phyloP scores from a whole-genome alignment of 305 asterid genomes.

The Vinca major region DNA sequence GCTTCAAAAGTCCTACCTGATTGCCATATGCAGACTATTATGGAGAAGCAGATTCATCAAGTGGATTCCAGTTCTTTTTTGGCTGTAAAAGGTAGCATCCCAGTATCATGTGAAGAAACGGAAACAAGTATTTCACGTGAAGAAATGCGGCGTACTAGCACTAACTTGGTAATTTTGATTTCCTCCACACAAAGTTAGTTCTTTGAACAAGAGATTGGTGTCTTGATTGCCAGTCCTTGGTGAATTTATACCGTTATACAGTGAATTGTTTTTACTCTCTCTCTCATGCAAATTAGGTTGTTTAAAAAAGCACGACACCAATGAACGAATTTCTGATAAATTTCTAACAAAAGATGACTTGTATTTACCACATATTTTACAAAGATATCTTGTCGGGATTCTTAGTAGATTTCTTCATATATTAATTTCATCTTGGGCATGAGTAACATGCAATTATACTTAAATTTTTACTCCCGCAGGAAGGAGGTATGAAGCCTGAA shows the following conservation, averaged over 20 bases:
- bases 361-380: not conserved
- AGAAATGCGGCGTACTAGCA: constrained; percentile 17
- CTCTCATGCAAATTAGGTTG: no score
- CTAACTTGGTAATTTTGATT: constrained; percentile 41
- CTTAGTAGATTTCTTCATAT: not conserved
- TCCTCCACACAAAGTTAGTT: constrained; percentile 12
- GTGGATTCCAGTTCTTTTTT: constrained; percentile 27
- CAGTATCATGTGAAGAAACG: constrained; percentile 30
- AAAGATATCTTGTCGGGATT: not conserved
- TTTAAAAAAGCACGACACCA: no score
- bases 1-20: constrained; percentile 21
- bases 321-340: not conserved
- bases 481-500: constrained; percentile 25
- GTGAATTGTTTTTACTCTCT: not conserved
- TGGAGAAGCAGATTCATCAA: constrained; percentile 29
- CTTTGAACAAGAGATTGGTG: not conserved
- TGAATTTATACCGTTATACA: not conserved
- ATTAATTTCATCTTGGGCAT: constrained; percentile 3
- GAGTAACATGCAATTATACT: constrained; percentile 18
- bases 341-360: not conserved
- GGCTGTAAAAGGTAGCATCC: constrained; percentile 24
- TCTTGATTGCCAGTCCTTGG: no score
- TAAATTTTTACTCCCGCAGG: constrained; percentile 30
- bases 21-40: constrained; percentile 8
- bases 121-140: constrained; percentile 17